phyloP scores from a whole-genome alignment of 495 filamentous ascomycete species.

The Pseudevernia furfuracea region DNA sequence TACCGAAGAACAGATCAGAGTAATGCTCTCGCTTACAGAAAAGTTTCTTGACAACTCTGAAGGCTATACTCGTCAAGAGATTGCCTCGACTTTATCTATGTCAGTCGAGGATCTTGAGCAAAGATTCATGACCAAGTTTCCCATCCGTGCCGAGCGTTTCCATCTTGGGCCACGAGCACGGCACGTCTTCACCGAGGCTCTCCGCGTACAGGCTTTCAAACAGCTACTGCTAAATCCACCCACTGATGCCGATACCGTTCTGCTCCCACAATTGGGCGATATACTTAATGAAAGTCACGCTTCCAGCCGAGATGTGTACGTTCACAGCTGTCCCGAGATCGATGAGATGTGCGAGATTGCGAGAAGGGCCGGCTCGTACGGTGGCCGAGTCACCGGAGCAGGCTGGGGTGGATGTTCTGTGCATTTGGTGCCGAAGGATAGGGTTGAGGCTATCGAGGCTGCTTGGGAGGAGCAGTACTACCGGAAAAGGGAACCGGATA shows the following conservation, averaged over 20 bases:
- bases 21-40: constrained; percentile 56
- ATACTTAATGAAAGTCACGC: constrained; percentile 84
- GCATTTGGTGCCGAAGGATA: constrained; percentile 80
- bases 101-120: constrained; percentile 61
- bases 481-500: constrained; percentile 55
- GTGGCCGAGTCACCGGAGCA: constrained; percentile 82
- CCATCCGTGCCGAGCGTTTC: constrained; percentile 82
- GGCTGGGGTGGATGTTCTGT: constrained; percentile 97
- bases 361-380: constrained; percentile 67
- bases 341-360: constrained; percentile 82
- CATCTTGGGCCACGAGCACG: constrained; percentile 75
- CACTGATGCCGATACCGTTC: constrained; percentile 42
- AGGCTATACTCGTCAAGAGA: constrained; percentile 84
- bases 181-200: constrained; percentile 85
- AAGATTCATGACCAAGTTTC: constrained; percentile 74
- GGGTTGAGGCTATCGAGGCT: constrained; percentile 70
- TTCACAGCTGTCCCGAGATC: constrained; percentile 84
- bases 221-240: constrained; percentile 42
- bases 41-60: constrained; percentile 60
- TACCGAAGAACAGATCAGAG: constrained; percentile 58
- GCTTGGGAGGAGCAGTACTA: constrained; percentile 81
- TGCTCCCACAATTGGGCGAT: constrained; percentile 65
- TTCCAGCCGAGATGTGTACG: constrained; percentile 75
- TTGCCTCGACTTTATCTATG: constrained; percentile 64
- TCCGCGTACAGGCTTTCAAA: constrained; percentile 78